Conservation (phyloP, 495 filamentous ascomycete species). For the Lichenothelia convexa region DNA sequence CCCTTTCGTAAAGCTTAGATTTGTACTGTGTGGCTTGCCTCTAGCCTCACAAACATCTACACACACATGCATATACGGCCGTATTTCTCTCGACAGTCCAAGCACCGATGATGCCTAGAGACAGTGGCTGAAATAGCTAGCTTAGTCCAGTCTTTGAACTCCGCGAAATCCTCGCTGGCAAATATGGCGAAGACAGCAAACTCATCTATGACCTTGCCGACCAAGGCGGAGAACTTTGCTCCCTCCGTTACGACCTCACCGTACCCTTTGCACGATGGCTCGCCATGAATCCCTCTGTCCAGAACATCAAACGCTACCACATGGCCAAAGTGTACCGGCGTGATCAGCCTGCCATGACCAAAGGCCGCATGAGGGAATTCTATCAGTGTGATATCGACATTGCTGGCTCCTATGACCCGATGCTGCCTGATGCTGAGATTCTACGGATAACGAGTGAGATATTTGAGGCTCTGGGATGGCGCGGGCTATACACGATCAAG, state of each 20-base stretch:
- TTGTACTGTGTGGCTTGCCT: not conserved
- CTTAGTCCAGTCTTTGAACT: constrained; percentile 50
- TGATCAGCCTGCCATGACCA: constrained; percentile 67
- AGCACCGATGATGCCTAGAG: too few species aligned
- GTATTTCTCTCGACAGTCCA: too few species aligned
- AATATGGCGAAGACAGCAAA: constrained; percentile 85
- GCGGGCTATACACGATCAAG: constrained; percentile 65
- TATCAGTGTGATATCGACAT: constrained; percentile 98
- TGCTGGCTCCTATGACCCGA: constrained; percentile 75
- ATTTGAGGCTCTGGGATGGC: constrained; percentile 63
- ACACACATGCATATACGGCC: too few species aligned
- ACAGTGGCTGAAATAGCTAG: too few species aligned
- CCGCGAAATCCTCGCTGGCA: constrained; percentile 61
- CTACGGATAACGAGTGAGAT: constrained; percentile 69
- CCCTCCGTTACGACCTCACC: constrained; percentile 77
- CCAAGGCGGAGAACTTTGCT: constrained; percentile 71
- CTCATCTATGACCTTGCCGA: constrained; percentile 78
- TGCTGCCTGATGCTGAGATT: constrained; percentile 93
- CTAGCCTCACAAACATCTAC: not conserved
- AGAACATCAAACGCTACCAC: constrained; percentile 71
- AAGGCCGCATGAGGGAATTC: constrained; percentile 89
- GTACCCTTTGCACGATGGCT: constrained; percentile 82
- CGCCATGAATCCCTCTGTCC: constrained; percentile 59
- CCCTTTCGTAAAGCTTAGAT: not conserved
- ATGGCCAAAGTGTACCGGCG: constrained; percentile 76